A percentile compares a stretch with the other conserved stretches of the same genome.
Conservation (phyloP, 2,329 filamentous ascomycete species). For the Sclerotinia nivalis region DNA sequence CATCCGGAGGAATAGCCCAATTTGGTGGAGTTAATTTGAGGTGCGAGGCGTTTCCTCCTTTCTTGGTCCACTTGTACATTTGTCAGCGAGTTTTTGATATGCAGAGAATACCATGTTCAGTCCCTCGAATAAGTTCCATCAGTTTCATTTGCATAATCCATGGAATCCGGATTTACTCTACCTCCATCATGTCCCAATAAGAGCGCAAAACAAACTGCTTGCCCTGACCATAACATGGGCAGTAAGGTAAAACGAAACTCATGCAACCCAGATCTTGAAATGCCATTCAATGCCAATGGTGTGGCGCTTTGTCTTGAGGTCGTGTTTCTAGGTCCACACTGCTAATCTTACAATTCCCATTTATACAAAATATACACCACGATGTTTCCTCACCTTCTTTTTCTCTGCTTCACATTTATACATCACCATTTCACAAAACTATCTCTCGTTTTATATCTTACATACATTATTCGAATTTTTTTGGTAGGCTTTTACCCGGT, state of each 20-base stretch:
- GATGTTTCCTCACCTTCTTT: background rate
- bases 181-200: background rate
- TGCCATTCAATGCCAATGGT: background rate
- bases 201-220: background rate
- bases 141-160: background rate
- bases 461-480: background rate
- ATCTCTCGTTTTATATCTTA: background rate
- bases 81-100: conserved; percentile 16
- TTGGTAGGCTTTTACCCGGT: background rate
- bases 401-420: background rate
- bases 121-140: background rate
- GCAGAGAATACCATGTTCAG: conserved; percentile 20
- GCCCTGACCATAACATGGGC: no score
- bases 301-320: background rate
- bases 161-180: background rate
- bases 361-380: background rate
- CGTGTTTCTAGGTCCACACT: no score
- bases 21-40: conserved; percentile 17
- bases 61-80: conserved; percentile 19
- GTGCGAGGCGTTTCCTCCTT: conserved; percentile 24
- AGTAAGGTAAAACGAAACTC: background rate
- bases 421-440: background rate
- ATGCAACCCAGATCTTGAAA: background rate
- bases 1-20: background rate
- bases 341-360: background rate